Base-by-base conservation (phyloP, 2,329 filamentous ascomycete genomes). In the Neurospora sp. region DNA sequence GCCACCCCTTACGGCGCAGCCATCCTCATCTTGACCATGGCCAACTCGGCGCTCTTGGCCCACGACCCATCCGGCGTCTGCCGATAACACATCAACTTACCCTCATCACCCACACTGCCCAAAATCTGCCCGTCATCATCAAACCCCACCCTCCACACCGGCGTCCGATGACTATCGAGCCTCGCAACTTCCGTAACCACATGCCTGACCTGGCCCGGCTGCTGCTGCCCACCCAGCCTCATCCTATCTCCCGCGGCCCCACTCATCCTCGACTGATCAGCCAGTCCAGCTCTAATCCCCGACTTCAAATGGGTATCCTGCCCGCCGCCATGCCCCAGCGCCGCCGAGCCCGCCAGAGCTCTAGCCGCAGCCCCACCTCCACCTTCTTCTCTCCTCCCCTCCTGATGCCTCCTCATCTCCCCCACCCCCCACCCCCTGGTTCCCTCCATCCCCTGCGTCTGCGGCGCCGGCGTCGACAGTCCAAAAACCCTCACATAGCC, bases 401-500 rank as follows among this genome's bases (percentile, higher is more conserved):
- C 67, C 28, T 19, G 39, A 74, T 82, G 85, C 66, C 79, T 85
- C 75, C 81, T 85, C 71, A 40, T 67, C 8, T 66, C 68, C 4
- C 15, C 36, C 72, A 75, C 78, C 71, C 46, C 46, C 46, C 46
- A 57, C 12, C 46, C 46, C 23, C 23, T 57, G 6, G 19, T 57
- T 17, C 46, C 19, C 4, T 33, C 19, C 12, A 33, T 15, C 46
- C 46, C 43, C 10, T 23, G n/a, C 17, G 41, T 4, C 8, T 23
- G 43, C 19, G 23, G 46, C 46, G 80, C 81, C 0, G 86, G 85
- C 0, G 91, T 91, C 41, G 89, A 88, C 19, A 97, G 79, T 75
- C 95, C 89, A 77, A 96, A 97, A n/a, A 99, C 91, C 52, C 95
- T 87, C 52, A 97, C 89, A 75, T 89, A 90, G 3, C 96, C 95